Base-by-base conservation (phyloP, 306 rosid species). In the Dryas drummondii region DNA sequence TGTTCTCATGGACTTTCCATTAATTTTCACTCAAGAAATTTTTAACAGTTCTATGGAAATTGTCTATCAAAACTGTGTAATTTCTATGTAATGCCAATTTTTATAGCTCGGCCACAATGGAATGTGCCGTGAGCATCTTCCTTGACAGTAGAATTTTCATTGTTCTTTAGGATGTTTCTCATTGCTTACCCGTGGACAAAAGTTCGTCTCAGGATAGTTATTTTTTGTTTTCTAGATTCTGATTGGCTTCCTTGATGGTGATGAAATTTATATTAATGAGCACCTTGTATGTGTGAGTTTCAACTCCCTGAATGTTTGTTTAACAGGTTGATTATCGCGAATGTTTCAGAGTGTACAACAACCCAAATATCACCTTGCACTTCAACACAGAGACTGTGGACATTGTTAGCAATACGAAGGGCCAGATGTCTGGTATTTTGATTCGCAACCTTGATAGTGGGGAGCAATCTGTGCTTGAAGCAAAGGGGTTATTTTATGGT, bases 271-370 rank as follows among this genome's bases (percentile, higher is more conserved):
- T 79, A 88, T 87, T 88, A 84, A 86, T 88, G 82, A 87, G 70
- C 86, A 71, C 68, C 76, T 84, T 82, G 86, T 81, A 82, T 86
- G 84, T 82, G 82, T 88, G 91, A 90, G 91, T 88, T 92, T 92
- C 96, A 90, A 90, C 92, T 88, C 78, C 93, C 87, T 90, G 87
- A 91, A 91, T 94, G 94, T 90, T 91, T 94, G 89, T 87, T 88
- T 94, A 91, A 94, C 98, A 94, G 97, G 98, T 91, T 94, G 90
- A 88, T 94, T 91, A 91, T 91, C 94, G 57, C 91, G 96, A 91
- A 94, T 91, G 98, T 94, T 94, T 88, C 94, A 94, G 98, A 91
- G 98, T 91, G 96, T 83, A 45, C 94, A 93, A 90, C 96, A 90
- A 85, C 78, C 97, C 88, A 73, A 91, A 90, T 77, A 70, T 94